These are phyloP conservation scores for Penicillium sp. DNA, from an alignment of 2,329 filamentous ascomycete species.

Conservation along the genomic window DNA sequence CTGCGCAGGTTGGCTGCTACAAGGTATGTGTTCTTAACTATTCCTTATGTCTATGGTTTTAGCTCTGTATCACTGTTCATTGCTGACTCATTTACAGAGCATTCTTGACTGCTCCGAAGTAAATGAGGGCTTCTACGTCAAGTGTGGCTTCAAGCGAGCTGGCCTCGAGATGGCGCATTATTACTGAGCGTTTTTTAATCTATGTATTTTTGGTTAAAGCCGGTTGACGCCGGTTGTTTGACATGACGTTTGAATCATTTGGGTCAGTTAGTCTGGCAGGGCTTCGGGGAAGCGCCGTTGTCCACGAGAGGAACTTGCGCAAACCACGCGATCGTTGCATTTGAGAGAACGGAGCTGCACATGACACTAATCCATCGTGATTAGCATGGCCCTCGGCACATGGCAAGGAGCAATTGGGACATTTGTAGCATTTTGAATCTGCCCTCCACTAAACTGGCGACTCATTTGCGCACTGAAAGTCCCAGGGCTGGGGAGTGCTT, in stretches of 20 bases:
- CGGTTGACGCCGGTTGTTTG: conserved; percentile 3
- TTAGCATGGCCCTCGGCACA: neutral
- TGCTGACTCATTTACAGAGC: conserved; percentile 52
- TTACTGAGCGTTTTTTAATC: conserved; percentile 49
- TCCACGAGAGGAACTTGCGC: neutral
- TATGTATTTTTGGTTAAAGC: neutral
- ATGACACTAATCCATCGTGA: neutral
- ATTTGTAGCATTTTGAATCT: neutral
- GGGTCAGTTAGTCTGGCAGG: conserved; percentile 5
- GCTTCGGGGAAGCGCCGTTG: conserved; percentile 5
- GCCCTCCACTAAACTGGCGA: neutral
- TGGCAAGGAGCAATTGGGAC: neutral
- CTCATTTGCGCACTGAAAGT: neutral
- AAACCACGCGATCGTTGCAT: neutral
- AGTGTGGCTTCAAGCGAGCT: conserved; percentile 90
- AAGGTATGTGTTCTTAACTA: conserved; percentile 54
- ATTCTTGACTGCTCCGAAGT: conserved; percentile 95
- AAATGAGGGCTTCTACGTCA: conserved; percentile 97
- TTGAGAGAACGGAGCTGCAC: neutral
- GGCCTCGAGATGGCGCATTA: conserved; percentile 98
- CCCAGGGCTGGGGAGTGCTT: neutral
- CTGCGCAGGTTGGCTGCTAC: conserved; percentile 87
- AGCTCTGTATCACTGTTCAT: neutral
- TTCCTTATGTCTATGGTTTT: neutral
- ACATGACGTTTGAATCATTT: conserved; percentile 17